phyloP scores from a whole-genome alignment of 139 green algal genomes.

The Coelastrella sp. region DNA sequence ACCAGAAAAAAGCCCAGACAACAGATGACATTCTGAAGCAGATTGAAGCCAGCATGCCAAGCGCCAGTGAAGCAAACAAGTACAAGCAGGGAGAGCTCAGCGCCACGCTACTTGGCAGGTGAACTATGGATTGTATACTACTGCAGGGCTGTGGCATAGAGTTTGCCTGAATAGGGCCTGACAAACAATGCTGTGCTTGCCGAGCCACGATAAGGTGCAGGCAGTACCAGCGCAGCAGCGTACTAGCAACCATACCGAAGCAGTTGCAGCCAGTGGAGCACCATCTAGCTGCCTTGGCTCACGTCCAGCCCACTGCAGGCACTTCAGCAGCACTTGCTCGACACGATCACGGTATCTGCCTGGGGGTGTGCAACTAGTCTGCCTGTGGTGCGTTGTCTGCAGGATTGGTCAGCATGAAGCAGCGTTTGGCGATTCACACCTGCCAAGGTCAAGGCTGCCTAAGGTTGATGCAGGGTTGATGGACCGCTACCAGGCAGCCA shows the following conservation, averaged over 20 bases:
- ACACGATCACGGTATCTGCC: too few relatives aligned
- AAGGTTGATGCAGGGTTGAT: constrained; percentile 42
- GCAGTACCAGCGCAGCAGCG: too few relatives aligned
- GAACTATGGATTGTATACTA: neutral
- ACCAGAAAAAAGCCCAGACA: constrained; percentile 22
- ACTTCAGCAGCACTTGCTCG: too few relatives aligned
- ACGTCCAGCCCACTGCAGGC: too few relatives aligned
- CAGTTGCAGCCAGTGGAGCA: too few relatives aligned
- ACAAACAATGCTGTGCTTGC: too few relatives aligned
- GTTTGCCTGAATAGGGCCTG: too few relatives aligned
- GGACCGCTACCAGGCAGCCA: constrained; percentile 54
- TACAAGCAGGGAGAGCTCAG: constrained; percentile 27
- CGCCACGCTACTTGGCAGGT: constrained; percentile 32
- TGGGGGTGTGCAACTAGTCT: neutral
- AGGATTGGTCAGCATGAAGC: constrained; percentile 44
- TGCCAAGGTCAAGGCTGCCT: constrained; percentile 28
- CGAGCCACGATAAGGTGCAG: too few relatives aligned
- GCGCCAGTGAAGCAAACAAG: neutral
- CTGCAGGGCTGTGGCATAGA: too few relatives aligned
- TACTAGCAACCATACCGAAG: too few relatives aligned
- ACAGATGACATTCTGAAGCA: constrained; percentile 41
- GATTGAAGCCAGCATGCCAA: constrained; percentile 20
- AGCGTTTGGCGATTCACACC: constrained; percentile 25
- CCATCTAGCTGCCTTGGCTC: too few relatives aligned
- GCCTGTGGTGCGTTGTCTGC: neutral